Evolutionary conservation across 805 yeast species (phyloP).

Genomic region (Middelhovenomyces tepae): DNA sequence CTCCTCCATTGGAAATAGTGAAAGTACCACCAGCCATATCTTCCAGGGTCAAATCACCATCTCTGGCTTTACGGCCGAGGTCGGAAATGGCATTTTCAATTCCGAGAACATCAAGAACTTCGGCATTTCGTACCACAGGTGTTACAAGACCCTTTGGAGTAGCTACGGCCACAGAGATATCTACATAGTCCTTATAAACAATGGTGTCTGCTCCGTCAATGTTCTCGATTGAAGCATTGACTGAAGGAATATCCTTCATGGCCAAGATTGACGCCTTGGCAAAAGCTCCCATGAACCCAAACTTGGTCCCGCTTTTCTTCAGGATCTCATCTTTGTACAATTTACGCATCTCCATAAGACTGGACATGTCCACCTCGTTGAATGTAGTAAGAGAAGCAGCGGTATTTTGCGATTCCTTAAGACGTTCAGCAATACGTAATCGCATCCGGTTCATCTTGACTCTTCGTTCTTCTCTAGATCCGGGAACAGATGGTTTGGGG

Average conservation of each 20-base stretch:
- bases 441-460: constrained; percentile 99
- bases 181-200: constrained; percentile 93
- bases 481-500: constrained; percentile 29
- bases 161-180: constrained; percentile 93
- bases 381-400: constrained; percentile 97
- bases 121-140: constrained; percentile 96
- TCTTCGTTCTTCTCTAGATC: constrained; percentile 79
- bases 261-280: constrained; percentile 90
- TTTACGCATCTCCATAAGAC: constrained; percentile 87
- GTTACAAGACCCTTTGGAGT: constrained; percentile 99
- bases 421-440: constrained; percentile 95
- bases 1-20: constrained; percentile 99
- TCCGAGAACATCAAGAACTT: constrained; percentile 77
- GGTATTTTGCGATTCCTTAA: constrained; percentile 98
- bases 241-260: constrained; percentile 89
- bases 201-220: constrained; percentile 68
- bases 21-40: constrained; percentile 99
- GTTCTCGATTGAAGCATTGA: constrained; percentile 85
- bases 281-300: constrained; percentile 99
- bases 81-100: constrained; percentile 77
- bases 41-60: constrained; percentile 90
- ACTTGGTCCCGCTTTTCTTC: constrained; percentile 86
- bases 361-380: constrained; percentile 96
- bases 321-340: constrained; percentile 93
- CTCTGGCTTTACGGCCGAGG: constrained; percentile 90